Conservation (phyloP, 2,329 filamentous ascomycete genomes). For the Elsinoe batatas region DNA sequence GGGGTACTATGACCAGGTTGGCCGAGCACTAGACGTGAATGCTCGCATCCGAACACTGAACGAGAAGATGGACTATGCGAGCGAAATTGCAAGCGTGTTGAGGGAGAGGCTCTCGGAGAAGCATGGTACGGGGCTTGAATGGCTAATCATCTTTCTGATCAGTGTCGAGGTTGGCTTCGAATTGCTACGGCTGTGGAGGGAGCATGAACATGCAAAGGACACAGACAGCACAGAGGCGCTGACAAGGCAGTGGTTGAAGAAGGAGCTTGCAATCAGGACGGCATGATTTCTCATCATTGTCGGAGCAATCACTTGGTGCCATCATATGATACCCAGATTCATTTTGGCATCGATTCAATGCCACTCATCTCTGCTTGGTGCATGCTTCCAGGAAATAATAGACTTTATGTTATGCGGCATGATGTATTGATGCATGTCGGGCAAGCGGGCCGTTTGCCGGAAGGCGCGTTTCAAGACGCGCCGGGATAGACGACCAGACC, state of each 20-base stretch:
- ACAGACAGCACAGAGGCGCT: conserved; percentile 33
- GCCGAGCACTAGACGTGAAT: conserved; percentile 79
- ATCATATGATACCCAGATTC: no score
- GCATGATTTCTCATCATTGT: no score
- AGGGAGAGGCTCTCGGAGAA: conserved; percentile 83
- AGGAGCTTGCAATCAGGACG: neutral
- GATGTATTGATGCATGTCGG: neutral
- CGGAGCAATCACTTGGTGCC: no score
- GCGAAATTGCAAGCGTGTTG: conserved; percentile 84
- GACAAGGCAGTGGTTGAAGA: conserved; percentile 24
- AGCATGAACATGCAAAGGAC: conserved; percentile 40
- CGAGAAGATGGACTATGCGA: conserved; percentile 95
- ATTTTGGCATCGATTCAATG: no score
- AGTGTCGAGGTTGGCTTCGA: conserved; percentile 87
- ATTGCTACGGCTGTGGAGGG: conserved; percentile 61
- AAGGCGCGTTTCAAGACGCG: conserved; percentile 10
- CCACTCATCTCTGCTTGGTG: no score
- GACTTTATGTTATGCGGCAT: no score
- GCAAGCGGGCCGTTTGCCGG: neutral
- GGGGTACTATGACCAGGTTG: conserved; percentile 90
- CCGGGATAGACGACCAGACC: neutral
- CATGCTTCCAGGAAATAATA: no score
- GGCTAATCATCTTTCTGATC: conserved; percentile 93
- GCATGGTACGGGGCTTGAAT: conserved; percentile 78
- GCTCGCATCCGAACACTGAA: conserved; percentile 86